These are phyloP conservation scores for Aspergillus coremiiformis DNA, from an alignment of 495 filamentous ascomycete species.

Conservation along the genomic window DNA sequence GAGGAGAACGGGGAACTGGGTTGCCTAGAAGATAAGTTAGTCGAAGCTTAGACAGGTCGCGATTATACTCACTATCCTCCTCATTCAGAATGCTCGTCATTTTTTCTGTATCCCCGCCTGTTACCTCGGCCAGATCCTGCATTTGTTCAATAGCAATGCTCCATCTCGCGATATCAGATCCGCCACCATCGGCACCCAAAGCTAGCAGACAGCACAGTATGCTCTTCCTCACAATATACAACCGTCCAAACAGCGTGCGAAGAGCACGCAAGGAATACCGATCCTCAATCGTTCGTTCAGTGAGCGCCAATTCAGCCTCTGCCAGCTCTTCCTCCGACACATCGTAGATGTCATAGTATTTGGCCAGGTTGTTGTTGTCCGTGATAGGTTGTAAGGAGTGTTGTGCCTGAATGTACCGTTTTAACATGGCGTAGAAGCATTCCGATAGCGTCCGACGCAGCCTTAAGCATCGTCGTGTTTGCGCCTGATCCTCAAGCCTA, in stretches of 20 bases:
- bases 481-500: constrained; percentile 68
- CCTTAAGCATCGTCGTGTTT: constrained; percentile 68
- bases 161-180: constrained; percentile 74
- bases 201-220: constrained; percentile 81
- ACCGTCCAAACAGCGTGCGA: constrained; percentile 68
- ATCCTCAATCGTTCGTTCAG: constrained; percentile 59
- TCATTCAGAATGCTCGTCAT: constrained; percentile 69
- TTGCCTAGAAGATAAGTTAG: constrained; percentile 26
- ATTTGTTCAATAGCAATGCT: constrained; percentile 71
- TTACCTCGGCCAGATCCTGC: constrained; percentile 50
- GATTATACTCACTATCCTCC: constrained; percentile 62
- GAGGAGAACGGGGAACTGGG: constrained; percentile 54
- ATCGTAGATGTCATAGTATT: constrained; percentile 89
- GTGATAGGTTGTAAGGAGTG: constrained; percentile 61
- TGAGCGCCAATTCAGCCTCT: constrained; percentile 54
- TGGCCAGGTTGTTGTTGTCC: constrained; percentile 72
- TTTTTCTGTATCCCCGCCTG: constrained; percentile 43
- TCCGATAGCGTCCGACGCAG: constrained; percentile 67
- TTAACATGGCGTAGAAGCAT: constrained; percentile 60
- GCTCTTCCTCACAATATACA: constrained; percentile 73
- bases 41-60: constrained; percentile 10
- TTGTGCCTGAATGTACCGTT: constrained; percentile 60
- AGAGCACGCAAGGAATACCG: constrained; percentile 70
- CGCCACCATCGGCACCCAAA: constrained; percentile 76
- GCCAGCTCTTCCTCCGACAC: constrained; percentile 70